Percentiles rank a stretch among this genome's conserved stretches.
Conservation (phyloP, 345 rosid species). For the Cardiospermum halicacabum region DNA sequence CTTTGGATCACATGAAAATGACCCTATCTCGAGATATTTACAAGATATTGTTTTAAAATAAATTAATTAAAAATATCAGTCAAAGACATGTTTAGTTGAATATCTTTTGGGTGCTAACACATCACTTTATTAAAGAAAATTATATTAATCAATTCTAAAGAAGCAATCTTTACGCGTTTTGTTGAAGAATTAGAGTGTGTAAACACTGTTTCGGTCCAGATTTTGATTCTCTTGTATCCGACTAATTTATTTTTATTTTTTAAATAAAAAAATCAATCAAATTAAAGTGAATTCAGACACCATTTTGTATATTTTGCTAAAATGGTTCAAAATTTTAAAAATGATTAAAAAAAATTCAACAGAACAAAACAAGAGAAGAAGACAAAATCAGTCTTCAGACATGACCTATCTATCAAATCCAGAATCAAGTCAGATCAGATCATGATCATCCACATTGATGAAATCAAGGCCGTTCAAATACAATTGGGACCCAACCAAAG, state of each 20-base stretch:
- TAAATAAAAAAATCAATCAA: too few species aligned
- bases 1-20: not conserved
- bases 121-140: not conserved
- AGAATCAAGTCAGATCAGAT: not conserved
- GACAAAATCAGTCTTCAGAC: not conserved
- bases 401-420: not conserved
- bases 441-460: not conserved
- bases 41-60: too few species aligned
- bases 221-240: not conserved
- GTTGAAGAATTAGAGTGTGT: too few species aligned
- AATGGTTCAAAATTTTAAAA: too few species aligned
- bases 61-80: not conserved
- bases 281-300: not conserved
- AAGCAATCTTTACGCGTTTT: not conserved
- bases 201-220: not conserved
- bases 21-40: slow-evolving; percentile 9
- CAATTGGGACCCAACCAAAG: not conserved
- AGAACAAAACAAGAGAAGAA: not conserved
- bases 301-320: not conserved
- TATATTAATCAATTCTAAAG: not conserved
- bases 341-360: too few species aligned
- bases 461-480: slow-evolving; percentile 2
- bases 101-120: not conserved
- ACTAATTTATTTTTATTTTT: too few species aligned
- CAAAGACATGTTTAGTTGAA: not conserved